Conservation (phyloP, 176 grass and related monocot species). For the Otatea glauca region DNA sequence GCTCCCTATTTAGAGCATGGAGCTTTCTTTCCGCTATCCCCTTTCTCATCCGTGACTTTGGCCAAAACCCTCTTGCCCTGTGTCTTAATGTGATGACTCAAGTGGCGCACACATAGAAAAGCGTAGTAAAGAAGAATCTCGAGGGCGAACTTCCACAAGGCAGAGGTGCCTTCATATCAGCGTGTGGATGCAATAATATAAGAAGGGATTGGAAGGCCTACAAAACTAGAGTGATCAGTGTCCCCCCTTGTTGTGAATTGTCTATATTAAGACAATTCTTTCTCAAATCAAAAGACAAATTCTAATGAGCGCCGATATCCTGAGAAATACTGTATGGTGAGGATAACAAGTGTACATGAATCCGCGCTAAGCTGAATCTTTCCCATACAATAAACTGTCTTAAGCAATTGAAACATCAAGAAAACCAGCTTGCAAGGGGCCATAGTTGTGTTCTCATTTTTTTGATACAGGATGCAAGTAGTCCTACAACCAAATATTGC, state of each 20-base stretch:
- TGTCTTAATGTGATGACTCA: background rate
- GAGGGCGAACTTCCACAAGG: background rate
- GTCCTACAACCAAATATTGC: background rate
- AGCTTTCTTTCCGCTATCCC: background rate
- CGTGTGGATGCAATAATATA: background rate
- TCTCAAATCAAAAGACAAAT: background rate
- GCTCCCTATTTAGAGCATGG: background rate
- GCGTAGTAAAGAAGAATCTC: background rate
- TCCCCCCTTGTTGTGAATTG: background rate
- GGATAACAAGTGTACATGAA: background rate
- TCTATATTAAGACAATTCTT: background rate
- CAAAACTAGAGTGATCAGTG: background rate
- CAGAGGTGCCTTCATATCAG: background rate
- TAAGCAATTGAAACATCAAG: constrained; percentile 5
- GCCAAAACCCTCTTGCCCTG: background rate
- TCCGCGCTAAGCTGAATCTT: background rate
- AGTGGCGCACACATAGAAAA: background rate
- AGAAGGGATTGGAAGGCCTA: background rate
- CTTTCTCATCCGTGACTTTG: background rate
- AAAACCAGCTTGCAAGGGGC: background rate
- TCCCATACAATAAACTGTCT: background rate
- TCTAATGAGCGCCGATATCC: background rate
- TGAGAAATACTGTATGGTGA: background rate
- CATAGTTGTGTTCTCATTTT: background rate
- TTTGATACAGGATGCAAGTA: background rate